phyloP scores from a whole-genome alignment of 129 eudicot genomes.

The Rutidosis leptorrhynchoides region DNA sequence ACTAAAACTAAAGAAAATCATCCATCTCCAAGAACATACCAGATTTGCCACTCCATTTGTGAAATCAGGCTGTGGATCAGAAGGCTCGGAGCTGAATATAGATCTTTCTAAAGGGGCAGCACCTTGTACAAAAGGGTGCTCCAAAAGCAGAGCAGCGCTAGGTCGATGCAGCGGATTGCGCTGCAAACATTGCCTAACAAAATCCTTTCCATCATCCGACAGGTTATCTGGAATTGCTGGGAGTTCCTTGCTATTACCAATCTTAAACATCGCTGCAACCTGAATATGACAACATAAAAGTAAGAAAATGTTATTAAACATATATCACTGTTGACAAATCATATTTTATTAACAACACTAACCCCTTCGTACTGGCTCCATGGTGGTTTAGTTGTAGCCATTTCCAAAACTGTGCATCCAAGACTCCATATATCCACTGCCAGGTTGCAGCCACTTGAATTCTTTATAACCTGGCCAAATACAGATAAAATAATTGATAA shows the following conservation, averaged over 20 bases:
- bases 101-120: constrained; percentile 59
- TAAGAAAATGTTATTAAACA: too few species aligned
- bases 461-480: constrained; percentile 77
- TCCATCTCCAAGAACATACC: too few species aligned
- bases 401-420: constrained; percentile 94
- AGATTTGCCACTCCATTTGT: constrained; percentile 50
- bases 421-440: constrained; percentile 99
- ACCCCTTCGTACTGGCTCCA: constrained; percentile 99
- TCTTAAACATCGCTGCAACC: constrained; percentile 95
- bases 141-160: constrained; percentile 65
- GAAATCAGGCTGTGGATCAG: constrained; percentile 40
- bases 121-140: constrained; percentile 74
- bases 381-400: constrained; percentile 98
- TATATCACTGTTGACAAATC: too few species aligned
- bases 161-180: constrained; percentile 73
- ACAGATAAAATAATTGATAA: neutral
- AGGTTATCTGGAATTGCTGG: constrained; percentile 83
- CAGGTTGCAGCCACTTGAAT: constrained; percentile 64
- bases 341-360: constrained; percentile 31
- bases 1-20: constrained; percentile 9
- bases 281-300: too few species aligned
- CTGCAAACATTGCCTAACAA: constrained; percentile 76
- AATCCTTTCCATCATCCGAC: constrained; percentile 85
- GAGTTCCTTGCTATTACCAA: constrained; percentile 86
- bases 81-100: constrained; percentile 35